phyloP scores from a whole-genome alignment of 768 basidiomycete species.

The Hortiboletus flavorubellus region DNA sequence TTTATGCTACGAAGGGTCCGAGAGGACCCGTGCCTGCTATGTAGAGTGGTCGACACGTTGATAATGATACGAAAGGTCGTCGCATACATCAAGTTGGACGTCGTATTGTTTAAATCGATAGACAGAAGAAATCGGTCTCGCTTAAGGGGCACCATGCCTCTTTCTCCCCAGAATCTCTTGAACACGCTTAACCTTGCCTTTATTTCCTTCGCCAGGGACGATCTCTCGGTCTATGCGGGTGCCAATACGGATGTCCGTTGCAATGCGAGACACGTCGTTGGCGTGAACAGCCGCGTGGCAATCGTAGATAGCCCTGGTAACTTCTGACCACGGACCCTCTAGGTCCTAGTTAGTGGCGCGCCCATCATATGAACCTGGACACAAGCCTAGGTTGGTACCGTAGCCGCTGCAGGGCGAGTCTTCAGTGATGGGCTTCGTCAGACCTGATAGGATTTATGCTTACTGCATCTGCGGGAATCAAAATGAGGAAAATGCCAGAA shows the following conservation, averaged over 20 bases:
- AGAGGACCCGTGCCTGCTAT: slow-evolving; percentile 46
- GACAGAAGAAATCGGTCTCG: not conserved
- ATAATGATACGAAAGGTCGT: not conserved
- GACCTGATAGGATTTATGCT: slow-evolving; percentile 12
- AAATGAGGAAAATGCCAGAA: not conserved
- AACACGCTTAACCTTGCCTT: slow-evolving; percentile 76
- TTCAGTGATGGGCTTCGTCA: slow-evolving; percentile 34
- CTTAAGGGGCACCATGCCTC: slow-evolving; percentile 1
- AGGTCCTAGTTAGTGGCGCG: not conserved
- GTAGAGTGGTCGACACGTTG: slow-evolving; percentile 14
- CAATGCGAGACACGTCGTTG: slow-evolving; percentile 69
- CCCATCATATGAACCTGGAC: not conserved
- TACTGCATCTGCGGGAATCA: slow-evolving; percentile 35
- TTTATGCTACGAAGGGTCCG: slow-evolving; percentile 61
- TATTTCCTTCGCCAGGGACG: slow-evolving; percentile 66
- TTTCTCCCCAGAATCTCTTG: slow-evolving; percentile 64
- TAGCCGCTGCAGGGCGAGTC: slow-evolving; percentile 58
- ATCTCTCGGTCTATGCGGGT: slow-evolving; percentile 75
- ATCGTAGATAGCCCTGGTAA: slow-evolving; percentile 83
- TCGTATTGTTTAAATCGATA: not conserved
- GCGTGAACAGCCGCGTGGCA: slow-evolving; percentile 87
- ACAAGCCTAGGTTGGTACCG: slow-evolving; percentile 81
- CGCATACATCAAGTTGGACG: no score
- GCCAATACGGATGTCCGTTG: slow-evolving; percentile 94
- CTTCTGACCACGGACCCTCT: slow-evolving; percentile 85